Evolutionary conservation across 257 asterid species (phyloP).

Genomic region (Fraxinus americana): DNA sequence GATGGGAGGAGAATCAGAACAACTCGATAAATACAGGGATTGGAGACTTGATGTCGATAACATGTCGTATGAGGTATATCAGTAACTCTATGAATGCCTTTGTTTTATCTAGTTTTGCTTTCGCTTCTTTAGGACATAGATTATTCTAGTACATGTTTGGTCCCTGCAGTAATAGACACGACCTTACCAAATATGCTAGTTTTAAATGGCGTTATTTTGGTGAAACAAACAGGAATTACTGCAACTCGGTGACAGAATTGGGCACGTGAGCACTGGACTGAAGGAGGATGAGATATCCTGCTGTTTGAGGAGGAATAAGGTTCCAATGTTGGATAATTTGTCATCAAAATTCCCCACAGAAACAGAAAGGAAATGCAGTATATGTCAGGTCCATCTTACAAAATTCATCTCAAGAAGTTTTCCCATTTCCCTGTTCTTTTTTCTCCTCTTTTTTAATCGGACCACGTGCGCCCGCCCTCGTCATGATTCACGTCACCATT

Average conservation of each 20-base stretch:
- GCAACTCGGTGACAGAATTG: conserved; percentile 88
- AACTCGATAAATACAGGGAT: conserved; percentile 58
- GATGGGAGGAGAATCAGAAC: conserved; percentile 62
- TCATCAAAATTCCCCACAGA: conserved; percentile 42
- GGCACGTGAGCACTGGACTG: conserved; percentile 83
- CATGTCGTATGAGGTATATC: conserved; percentile 84
- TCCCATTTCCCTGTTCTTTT: neutral
- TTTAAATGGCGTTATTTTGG: conserved; percentile 1
- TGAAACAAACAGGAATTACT: conserved; percentile 64
- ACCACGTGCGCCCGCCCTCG: neutral
- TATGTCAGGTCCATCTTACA: conserved; percentile 73
- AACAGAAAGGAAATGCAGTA: conserved; percentile 67
- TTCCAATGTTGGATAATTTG: conserved; percentile 29
- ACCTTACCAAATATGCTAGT: too few species aligned
- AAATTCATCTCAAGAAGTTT: neutral
- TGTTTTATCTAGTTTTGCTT: conserved; percentile 16
- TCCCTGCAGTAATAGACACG: neutral
- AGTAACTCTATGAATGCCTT: neutral
- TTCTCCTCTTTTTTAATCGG: too few species aligned
- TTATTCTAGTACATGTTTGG: neutral
- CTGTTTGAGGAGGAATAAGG: conserved; percentile 60
- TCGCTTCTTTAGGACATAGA: neutral
- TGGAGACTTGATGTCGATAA: conserved; percentile 76
- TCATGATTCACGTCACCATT: neutral
- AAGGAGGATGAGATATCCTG: conserved; percentile 65